Conservation (phyloP, 2,329 filamentous ascomycete species). For the Corniculantispora saksenae region DNA sequence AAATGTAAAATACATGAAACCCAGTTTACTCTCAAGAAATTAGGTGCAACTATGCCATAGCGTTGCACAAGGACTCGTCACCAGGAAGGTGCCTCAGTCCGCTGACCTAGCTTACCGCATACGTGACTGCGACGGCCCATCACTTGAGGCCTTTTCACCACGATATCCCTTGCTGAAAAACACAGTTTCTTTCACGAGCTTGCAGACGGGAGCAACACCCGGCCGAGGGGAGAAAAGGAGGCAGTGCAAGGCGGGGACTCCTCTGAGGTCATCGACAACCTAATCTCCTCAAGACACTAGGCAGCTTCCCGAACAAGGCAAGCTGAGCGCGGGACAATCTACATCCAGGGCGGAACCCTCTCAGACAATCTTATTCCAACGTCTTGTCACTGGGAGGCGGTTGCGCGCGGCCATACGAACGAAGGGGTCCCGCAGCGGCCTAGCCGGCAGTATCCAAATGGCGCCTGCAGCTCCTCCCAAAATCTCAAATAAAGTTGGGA, state of each 20-base stretch:
- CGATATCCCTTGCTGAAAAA: neutral
- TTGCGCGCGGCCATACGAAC: too few species aligned
- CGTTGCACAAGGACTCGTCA: too few species aligned
- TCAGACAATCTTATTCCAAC: neutral
- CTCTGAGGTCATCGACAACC: constrained; percentile 6
- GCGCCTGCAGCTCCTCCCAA: neutral
- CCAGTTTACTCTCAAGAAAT: too few species aligned
- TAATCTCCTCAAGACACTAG: neutral
- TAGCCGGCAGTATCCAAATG: neutral
- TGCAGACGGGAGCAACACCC: constrained; percentile 6
- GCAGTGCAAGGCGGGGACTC: constrained; percentile 11
- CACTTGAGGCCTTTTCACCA: neutral
- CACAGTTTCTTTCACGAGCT: neutral
- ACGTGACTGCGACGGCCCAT: too few species aligned
- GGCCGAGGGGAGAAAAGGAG: constrained; percentile 2
- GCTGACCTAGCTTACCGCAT: too few species aligned
- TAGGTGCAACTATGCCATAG: too few species aligned
- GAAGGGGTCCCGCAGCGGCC: too few species aligned
- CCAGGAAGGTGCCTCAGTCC: too few species aligned
- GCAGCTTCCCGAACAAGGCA: neutral
- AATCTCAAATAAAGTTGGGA: neutral
- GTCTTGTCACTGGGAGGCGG: neutral
- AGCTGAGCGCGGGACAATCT: neutral
- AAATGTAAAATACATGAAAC: too few species aligned
- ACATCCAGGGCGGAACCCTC: neutral